Evolutionary conservation across 2,329 filamentous ascomycete species (phyloP).

Genomic region (Pseudocercospora crystallina): DNA sequence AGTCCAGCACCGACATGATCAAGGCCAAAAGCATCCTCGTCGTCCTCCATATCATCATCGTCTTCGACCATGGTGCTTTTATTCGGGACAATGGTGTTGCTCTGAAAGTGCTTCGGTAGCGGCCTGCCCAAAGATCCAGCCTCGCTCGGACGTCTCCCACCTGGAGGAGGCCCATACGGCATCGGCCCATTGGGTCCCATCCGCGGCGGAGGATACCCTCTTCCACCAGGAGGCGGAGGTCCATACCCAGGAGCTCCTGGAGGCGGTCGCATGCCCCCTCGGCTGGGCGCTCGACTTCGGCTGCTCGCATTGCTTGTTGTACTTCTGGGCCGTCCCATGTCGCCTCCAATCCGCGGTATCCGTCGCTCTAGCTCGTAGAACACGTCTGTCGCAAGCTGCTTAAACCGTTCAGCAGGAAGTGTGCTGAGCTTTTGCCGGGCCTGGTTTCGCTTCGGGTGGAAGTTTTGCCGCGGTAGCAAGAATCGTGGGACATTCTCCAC

Average conservation of each 20-base stretch:
- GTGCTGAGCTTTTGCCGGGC: conserved; percentile 94
- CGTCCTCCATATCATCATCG: conserved; percentile 65
- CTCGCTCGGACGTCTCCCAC: conserved; percentile 40
- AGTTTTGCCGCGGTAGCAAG: conserved; percentile 79
- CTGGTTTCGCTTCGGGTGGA: conserved; percentile 96
- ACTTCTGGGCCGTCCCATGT: conserved; percentile 69
- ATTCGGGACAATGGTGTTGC: conserved; percentile 94
- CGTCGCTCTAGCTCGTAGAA: conserved; percentile 91
- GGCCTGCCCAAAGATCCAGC: conserved; percentile 61
- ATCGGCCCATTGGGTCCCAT: conserved; percentile 23
- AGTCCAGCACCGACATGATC: conserved; percentile 25
- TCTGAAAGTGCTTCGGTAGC: conserved; percentile 85
- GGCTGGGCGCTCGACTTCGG: conserved; percentile 28
- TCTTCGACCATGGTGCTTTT: conserved; percentile 98
- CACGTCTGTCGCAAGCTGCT: conserved; percentile 91
- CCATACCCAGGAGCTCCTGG: conserved; percentile 13
- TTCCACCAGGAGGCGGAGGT: conserved; percentile 15
- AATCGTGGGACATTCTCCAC: conserved; percentile 64
- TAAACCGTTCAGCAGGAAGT: conserved; percentile 79
- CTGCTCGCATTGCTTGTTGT: conserved; percentile 53
- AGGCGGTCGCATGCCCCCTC: conserved; percentile 39
- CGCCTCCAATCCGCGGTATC: conserved; percentile 76
- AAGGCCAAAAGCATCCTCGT: conserved; percentile 29
- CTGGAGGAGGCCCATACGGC: conserved; percentile 40
- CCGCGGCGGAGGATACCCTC: conserved; percentile 29